phyloP scores from a whole-genome alignment of 257 asterid genomes.

The Handroanthus guayacan region DNA sequence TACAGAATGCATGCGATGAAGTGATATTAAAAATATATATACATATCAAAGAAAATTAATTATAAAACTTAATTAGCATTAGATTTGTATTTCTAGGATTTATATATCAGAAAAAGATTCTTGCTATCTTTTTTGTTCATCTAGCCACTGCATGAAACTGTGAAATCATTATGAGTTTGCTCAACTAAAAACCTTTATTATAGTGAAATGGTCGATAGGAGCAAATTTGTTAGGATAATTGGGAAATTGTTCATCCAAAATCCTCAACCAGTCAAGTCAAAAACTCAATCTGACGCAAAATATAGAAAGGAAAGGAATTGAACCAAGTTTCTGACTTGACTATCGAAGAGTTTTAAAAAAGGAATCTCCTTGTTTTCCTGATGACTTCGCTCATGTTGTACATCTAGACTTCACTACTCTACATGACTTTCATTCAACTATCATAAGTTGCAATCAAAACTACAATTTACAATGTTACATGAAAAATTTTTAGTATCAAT shows the following conservation, averaged over 20 bases:
- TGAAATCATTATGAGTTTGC: no score
- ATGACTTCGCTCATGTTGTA: not conserved
- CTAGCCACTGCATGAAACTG: no score
- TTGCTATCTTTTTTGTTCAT: no score
- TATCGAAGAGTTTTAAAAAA: no score
- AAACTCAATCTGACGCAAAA: not conserved
- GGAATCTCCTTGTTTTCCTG: not conserved
- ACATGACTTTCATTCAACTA: not conserved
- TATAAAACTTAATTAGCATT: not conserved
- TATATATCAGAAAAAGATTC: no score
- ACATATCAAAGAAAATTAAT: conserved; percentile 19
- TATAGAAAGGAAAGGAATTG: no score
- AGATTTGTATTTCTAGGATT: not conserved
- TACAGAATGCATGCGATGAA: conserved; percentile 27
- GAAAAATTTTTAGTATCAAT: not conserved
- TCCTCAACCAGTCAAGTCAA: not conserved
- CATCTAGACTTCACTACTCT: not conserved
- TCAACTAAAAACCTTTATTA: conserved; percentile 12
- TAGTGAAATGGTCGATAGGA: not conserved
- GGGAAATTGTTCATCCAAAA: not conserved
- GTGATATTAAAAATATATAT: not conserved
- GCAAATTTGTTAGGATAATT: not conserved
- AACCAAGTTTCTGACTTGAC: not conserved
- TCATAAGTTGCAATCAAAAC: not conserved
- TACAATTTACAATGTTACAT: conserved; percentile 3